A percentile compares a stretch with the other conserved stretches of the same genome.
phyloP scores from a whole-genome alignment of 1,284 basidiomycete genomes.

The Boletellus deceptivus region DNA sequence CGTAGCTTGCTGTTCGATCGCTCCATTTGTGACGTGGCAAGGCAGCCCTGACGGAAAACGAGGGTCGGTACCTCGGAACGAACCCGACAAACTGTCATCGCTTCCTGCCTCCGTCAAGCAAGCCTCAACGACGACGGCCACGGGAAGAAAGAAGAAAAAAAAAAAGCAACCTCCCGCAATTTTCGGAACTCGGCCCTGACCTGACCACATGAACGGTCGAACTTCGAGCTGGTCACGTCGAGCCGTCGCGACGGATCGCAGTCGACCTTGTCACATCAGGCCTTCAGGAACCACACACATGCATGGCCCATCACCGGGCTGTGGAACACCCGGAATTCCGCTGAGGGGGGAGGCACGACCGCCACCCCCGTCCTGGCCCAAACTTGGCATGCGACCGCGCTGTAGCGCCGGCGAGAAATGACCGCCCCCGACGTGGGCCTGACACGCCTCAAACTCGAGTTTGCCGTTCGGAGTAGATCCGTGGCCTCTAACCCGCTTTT shows the following conservation, averaged over 20 bases:
- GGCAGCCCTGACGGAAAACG: neutral
- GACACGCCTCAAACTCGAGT: no score
- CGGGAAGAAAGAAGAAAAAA: neutral
- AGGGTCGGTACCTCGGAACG: neutral
- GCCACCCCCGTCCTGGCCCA: no score
- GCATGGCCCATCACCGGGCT: neutral
- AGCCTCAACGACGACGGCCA: neutral
- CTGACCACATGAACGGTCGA: no score
- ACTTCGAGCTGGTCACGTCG: neutral
- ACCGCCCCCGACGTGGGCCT: no score
- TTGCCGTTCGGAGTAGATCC: no score
- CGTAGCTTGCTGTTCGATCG: neutral
- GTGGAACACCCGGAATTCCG: no score
- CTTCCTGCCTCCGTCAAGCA: neutral
- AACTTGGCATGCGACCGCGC: no score
- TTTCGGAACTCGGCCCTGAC: slow-evolving; percentile 18
- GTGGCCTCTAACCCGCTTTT: no score
- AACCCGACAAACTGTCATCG: neutral
- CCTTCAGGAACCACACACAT: neutral
- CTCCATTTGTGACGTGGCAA: slow-evolving; percentile 22
- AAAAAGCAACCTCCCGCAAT: neutral
- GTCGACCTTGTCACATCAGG: neutral
- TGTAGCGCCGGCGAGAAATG: no score
- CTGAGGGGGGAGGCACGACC: no score
- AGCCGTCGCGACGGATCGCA: neutral